A percentile compares a stretch with the other conserved stretches of the same genome.
Conservation (phyloP, 1,284 basidiomycete species). For the Ceratobasidium sp. region DNA sequence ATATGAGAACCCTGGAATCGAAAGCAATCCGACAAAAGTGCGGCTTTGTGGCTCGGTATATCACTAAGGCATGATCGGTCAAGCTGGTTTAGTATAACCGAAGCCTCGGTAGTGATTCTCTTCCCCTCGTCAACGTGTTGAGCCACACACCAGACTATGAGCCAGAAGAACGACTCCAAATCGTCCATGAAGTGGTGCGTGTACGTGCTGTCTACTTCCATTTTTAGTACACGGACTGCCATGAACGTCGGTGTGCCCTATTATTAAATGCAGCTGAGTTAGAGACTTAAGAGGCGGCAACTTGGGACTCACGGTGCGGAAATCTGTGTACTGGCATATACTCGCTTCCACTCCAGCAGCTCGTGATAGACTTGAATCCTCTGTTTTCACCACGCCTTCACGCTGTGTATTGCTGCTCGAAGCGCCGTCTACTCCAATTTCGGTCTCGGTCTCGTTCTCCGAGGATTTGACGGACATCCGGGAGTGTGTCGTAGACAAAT, state of each 20-base stretch:
- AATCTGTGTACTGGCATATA: background rate
- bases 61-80: background rate
- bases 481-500: conserved; percentile 2
- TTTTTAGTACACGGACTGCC: background rate
- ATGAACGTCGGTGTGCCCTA: conserved; percentile 19
- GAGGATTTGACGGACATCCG: too few species aligned
- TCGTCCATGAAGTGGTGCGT: conserved; percentile 13
- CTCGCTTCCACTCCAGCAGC: background rate
- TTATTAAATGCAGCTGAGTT: background rate
- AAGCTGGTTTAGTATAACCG: background rate
- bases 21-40: background rate
- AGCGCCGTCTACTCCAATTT: too few species aligned
- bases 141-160: conserved; percentile 2
- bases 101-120: too few species aligned
- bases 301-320: background rate
- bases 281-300: background rate
- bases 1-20: background rate
- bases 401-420: too few species aligned
- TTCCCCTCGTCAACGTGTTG: background rate
- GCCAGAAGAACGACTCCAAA: conserved; percentile 23
- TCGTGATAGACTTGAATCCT: background rate
- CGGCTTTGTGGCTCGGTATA: background rate
- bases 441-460: too few species aligned
- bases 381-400: too few species aligned
- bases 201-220: background rate